Evolutionary conservation across 495 filamentous ascomycete genomes (phyloP).

Genomic region (Neurospora sp.): DNA sequence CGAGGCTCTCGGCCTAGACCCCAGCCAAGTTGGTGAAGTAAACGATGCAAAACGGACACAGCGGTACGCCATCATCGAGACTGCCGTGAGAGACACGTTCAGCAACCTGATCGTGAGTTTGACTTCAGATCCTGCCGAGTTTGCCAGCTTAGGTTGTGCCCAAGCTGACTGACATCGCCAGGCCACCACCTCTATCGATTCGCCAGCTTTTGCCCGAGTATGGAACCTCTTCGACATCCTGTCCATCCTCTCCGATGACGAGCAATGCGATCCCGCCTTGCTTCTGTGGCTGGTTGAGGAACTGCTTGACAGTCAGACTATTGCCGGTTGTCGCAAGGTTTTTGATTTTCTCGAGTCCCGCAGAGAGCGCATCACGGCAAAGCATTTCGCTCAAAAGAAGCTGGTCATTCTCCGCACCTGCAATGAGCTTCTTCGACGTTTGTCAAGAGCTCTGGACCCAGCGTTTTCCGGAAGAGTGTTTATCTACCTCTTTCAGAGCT

Average conservation of each 20-base stretch:
- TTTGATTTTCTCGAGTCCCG: constrained; percentile 93
- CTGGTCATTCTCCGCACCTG: constrained; percentile 82
- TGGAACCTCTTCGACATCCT: constrained; percentile 93
- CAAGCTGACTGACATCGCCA: constrained; percentile 21
- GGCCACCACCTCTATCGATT: constrained; percentile 61
- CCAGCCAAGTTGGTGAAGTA: constrained; percentile 4
- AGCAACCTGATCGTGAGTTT: constrained; percentile 59
- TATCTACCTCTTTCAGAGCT: constrained; percentile 96
- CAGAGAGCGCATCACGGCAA: constrained; percentile 73
- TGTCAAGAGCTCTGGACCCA: constrained; percentile 90
- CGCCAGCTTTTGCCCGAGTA: constrained; percentile 64
- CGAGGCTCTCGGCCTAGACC: constrained; percentile 22
- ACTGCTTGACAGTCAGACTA: constrained; percentile 89
- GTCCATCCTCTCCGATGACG: constrained; percentile 72
- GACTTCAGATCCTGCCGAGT: not conserved
- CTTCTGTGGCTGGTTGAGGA: constrained; percentile 90
- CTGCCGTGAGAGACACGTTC: constrained; percentile 67
- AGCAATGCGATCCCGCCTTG: constrained; percentile 74
- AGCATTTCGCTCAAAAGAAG: constrained; percentile 76
- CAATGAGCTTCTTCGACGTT: constrained; percentile 84
- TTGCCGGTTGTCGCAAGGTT: constrained; percentile 75
- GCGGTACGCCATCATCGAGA: constrained; percentile 61
- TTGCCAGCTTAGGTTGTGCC: not conserved
- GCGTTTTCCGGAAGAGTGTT: constrained; percentile 96
- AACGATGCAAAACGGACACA: constrained; percentile 30